Evolutionary conservation across 257 asterid species (phyloP), one percentile per base, ranked within the genome.

Genomic region (Solanum pennellii): DNA sequence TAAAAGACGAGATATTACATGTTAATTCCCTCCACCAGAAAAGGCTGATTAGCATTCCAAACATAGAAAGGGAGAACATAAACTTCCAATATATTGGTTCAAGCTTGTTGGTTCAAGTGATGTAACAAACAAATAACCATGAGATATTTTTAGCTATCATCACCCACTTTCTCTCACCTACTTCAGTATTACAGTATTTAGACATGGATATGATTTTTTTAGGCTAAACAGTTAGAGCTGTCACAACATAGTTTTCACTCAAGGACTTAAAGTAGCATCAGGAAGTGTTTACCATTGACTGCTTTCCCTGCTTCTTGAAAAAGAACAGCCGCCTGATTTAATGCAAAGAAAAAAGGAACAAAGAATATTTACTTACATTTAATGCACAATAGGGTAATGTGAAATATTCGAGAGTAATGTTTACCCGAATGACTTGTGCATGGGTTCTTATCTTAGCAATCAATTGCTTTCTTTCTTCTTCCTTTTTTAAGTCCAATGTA

Each of bases 361-460:
- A 33, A 33, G 16, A 37, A 83, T 86, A 42, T n/a, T 80, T 21
- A 44, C 12, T 76, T 59, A 29, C 74, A 74, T 71, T 83, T 10
- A 47, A 37, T 71, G 35, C 29, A 25, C 47, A 35, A 44, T n/a
- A 42, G 56, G 73, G 62, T 27, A 68, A 83, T 72, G 33, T 15
- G 65, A 45, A 75, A 44, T 69, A 84, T 75, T 27, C 18, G 14
- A 37, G 39, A 29, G 84, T 71, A 72, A 80, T 86, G 49, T 82
- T 88, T 92, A 96, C 99, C 94, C 97, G 95, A 86, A 96, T 89
- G 87, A 96, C 99, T 93, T 96, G 99, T 74, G 98, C 98, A 92
- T 95, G 99, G 66, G 89, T 91, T 92, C 99, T 90, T 74, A 96
- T 94, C 90, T 94, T 96, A 62, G 97, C 93, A 85, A 94, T 88